A percentile compares a stretch with the other conserved stretches of the same genome.
phyloP scores from a whole-genome alignment of 2,329 filamentous ascomycete species.

The Chrysosporium queenslandicum region DNA sequence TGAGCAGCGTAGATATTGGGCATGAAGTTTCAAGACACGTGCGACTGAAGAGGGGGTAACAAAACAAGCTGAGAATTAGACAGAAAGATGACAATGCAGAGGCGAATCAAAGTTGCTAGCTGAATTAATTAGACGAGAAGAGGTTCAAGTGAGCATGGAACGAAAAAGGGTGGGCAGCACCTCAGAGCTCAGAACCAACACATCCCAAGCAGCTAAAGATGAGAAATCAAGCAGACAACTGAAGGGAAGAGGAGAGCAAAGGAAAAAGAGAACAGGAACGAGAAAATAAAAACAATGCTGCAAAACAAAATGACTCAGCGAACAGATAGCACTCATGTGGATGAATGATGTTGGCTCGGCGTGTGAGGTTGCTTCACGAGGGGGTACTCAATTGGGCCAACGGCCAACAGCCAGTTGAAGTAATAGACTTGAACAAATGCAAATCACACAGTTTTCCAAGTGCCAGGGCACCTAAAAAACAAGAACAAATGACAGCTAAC shows the following conservation, averaged over 20 bases:
- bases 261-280: no score
- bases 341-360: background rate
- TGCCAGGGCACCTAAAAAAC: background rate
- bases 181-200: background rate
- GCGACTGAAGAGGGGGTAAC: background rate
- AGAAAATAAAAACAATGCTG: background rate
- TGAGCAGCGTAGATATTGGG: no score
- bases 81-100: no score
- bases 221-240: no score
- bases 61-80: background rate
- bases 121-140: no score
- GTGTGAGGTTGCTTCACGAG: no score
- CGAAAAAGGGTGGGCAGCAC: background rate
- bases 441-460: background rate
- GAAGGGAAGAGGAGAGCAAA: no score
- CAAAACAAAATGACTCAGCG: background rate
- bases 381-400: no score
- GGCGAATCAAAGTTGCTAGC: no score
- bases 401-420: no score
- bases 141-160: no score
- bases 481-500: constrained; percentile 28
- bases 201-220: background rate
- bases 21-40: background rate
- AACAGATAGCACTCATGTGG: background rate
- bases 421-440: background rate